phyloP scores from a whole-genome alignment of 2,329 filamentous ascomycete species.

The Monosporascus sp. region DNA sequence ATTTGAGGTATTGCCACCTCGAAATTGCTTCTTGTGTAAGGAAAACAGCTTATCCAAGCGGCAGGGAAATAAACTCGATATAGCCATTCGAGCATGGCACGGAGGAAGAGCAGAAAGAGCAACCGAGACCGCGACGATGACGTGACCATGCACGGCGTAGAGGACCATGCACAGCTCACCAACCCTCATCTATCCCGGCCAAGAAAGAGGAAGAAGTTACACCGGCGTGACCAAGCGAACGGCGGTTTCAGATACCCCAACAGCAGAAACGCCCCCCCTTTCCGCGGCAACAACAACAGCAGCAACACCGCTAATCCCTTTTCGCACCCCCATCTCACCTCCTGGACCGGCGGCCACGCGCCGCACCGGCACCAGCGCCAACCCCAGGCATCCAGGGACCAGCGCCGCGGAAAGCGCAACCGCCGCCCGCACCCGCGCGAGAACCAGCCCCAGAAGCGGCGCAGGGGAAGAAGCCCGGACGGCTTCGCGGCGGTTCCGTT shows the following conservation, averaged over 20 bases:
- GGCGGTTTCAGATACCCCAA: too few relatives aligned
- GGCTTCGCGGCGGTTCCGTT: too few relatives aligned
- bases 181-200: neutral
- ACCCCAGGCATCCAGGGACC: too few relatives aligned
- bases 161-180: neutral
- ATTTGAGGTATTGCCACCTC: too few relatives aligned
- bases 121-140: conserved; percentile 16
- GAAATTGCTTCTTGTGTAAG: too few relatives aligned
- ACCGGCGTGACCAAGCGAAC: too few relatives aligned
- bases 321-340: neutral
- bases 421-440: too few relatives aligned
- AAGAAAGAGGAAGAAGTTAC: too few relatives aligned
- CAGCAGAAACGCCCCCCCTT: neutral
- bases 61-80: neutral
- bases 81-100: conserved; percentile 11
- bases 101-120: conserved; percentile 3
- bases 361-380: neutral
- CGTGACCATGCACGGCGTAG: conserved; percentile 14
- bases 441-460: too few relatives aligned
- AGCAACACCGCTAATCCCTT: neutral
- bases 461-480: too few relatives aligned
- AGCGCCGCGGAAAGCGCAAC: too few relatives aligned
- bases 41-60: neutral
- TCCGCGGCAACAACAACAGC: neutral
- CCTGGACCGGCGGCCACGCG: neutral